A percentile compares a stretch with the other conserved stretches of the same genome.
Evolutionary conservation across 208 protist genomes (phyloP).

Genomic region (Leishmania turanica): DNA sequence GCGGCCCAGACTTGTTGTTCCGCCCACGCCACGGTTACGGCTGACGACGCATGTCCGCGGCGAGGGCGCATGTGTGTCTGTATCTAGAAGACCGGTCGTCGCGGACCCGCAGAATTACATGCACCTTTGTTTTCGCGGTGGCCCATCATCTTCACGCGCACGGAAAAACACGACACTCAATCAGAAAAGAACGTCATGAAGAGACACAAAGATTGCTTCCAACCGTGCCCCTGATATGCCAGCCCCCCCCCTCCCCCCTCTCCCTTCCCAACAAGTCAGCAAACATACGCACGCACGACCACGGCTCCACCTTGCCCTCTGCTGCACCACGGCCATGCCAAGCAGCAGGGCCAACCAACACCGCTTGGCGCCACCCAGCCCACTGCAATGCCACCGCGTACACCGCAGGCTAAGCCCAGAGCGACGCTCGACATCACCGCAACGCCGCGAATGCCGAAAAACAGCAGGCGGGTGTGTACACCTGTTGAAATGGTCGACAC

Average conservation of each 20-base stretch:
- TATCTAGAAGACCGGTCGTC: background rate
- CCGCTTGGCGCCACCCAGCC: background rate
- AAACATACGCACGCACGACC: background rate
- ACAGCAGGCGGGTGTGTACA: background rate
- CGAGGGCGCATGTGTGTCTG: background rate
- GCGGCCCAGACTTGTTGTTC: background rate
- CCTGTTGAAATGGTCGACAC: background rate
- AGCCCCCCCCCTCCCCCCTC: too few relatives aligned
- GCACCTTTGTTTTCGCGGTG: background rate
- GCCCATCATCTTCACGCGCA: background rate
- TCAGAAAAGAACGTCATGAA: background rate
- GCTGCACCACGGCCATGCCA: background rate
- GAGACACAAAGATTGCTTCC: background rate
- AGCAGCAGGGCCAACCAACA: background rate
- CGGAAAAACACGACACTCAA: background rate
- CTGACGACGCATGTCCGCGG: background rate
- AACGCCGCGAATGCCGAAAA: background rate
- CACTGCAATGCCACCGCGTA: background rate
- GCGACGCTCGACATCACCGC: background rate
- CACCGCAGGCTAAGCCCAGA: background rate
- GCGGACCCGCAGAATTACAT: too few relatives aligned
- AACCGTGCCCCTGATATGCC: background rate
- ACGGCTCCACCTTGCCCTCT: background rate
- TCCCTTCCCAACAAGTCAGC: background rate
- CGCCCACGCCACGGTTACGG: background rate